Evolutionary conservation across 495 filamentous ascomycete species (phyloP).

Genomic region (Penicillium pulvis): DNA sequence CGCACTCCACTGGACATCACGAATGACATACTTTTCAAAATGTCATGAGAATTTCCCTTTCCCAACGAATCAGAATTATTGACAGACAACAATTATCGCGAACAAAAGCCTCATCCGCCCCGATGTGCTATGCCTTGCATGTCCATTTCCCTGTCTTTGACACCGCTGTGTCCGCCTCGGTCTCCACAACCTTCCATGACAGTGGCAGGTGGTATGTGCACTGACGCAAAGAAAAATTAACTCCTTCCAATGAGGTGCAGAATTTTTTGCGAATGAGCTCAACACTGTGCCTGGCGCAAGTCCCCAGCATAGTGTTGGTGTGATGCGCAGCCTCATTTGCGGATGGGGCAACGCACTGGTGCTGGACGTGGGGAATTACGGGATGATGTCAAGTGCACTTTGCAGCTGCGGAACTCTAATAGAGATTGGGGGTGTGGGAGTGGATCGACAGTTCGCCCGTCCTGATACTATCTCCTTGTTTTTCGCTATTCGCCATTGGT

Average conservation of each 20-base stretch:
- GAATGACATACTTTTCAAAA: background rate
- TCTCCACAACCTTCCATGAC: conserved; percentile 12
- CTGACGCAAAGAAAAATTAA: background rate
- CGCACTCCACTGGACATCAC: background rate
- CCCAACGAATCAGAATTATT: background rate
- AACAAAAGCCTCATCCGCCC: background rate
- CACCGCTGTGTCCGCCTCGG: conserved; percentile 14
- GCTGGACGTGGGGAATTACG: conserved; percentile 6
- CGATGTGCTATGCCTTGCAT: conserved; percentile 2
- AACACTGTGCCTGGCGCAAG: conserved; percentile 23
- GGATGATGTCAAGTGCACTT: conserved; percentile 37
- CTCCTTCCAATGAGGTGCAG: conserved; percentile 11
- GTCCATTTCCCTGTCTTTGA: conserved; percentile 2
- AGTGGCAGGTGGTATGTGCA: conserved; percentile 20
- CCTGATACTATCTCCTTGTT: conserved; percentile 14
- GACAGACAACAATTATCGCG: background rate
- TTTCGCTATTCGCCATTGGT: conserved; percentile 13
- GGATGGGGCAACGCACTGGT: conserved; percentile 19
- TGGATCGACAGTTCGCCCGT: conserved; percentile 24
- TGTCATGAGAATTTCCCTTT: background rate
- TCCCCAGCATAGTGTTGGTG: conserved; percentile 35
- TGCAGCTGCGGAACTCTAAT: conserved; percentile 35
- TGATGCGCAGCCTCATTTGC: conserved; percentile 30
- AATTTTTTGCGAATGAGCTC: conserved; percentile 30
- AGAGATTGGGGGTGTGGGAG: conserved; percentile 21